phyloP scores from a whole-genome alignment of 129 eudicot genomes.

The Flaveria robusta region DNA sequence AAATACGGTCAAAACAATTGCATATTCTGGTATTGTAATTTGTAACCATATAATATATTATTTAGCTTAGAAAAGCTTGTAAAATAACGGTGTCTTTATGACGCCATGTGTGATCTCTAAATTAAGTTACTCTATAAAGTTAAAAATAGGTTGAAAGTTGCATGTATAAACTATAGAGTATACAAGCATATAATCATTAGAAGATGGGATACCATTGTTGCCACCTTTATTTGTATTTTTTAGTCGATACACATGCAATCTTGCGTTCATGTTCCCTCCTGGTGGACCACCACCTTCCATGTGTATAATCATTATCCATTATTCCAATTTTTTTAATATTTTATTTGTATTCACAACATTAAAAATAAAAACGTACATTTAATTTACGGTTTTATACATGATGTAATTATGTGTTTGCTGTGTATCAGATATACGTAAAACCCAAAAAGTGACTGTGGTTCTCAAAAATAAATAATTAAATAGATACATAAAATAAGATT shows the following conservation, averaged over 20 bases:
- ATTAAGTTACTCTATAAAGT: not conserved
- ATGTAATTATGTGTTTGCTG: not conserved
- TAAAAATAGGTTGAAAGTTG: slow-evolving; percentile 33
- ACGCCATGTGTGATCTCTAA: not conserved
- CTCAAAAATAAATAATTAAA: too few relatives aligned
- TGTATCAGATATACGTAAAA: too few relatives aligned
- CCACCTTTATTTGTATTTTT: slow-evolving; percentile 33
- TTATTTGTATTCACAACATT: not conserved
- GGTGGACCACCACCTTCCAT: slow-evolving; percentile 27
- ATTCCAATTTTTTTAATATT: not conserved
- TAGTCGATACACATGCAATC: slow-evolving; percentile 32
- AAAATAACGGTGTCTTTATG: not conserved
- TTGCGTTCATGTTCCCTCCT: slow-evolving; percentile 34
- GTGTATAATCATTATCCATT: slow-evolving; percentile 32
- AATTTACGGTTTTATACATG: not conserved
- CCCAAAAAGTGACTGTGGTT: too few relatives aligned
- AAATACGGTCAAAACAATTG: not conserved
- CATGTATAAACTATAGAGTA: not conserved
- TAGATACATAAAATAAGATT: too few relatives aligned
- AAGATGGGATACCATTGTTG: slow-evolving; percentile 12
- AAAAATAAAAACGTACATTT: not conserved
- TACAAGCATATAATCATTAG: slow-evolving; percentile 3
- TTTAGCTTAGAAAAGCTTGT: not conserved
- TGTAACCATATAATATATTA: not conserved
- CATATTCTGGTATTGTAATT: not conserved